Percentiles rank a stretch among this genome's conserved stretches.
These are phyloP conservation scores for Colletotrichum lentis DNA, from an alignment of 2,329 filamentous ascomycete species.

Conservation along the genomic window DNA sequence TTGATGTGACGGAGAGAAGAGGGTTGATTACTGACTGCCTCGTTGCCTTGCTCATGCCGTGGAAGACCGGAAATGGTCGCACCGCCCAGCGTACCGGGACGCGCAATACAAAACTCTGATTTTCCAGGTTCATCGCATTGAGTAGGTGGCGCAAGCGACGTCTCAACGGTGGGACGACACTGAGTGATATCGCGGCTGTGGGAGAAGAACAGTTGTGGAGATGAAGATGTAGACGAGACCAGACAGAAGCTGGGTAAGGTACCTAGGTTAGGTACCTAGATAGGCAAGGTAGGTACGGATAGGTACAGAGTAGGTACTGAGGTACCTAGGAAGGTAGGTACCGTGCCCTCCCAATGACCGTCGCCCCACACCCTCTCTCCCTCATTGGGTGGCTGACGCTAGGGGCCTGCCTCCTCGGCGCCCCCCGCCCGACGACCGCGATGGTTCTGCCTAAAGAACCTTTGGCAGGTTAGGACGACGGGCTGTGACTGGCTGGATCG, in stretches of 20 bases:
- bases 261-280: no score
- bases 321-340: no score
- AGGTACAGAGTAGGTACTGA: no score
- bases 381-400: background rate
- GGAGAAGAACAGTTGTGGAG: slow-evolving; percentile 11
- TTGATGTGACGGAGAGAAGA: no score
- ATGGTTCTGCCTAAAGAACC: background rate
- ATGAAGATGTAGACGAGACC: background rate
- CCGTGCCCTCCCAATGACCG: slow-evolving; percentile 13
- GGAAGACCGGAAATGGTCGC: no score
- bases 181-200: background rate
- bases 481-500: background rate
- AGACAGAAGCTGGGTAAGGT: no score
- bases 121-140: slow-evolving; percentile 34
- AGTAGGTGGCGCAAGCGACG: slow-evolving; percentile 27
- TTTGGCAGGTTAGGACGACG: background rate
- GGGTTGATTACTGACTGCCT: no score
- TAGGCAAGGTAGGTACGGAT: no score
- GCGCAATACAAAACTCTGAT: background rate
- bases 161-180: slow-evolving; percentile 33
- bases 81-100: no score
- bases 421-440: background rate
- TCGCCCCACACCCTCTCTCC: background rate
- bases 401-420: no score
- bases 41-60: no score